Evolutionary conservation across 1,284 basidiomycete species (phyloP).

Genomic region (Cutaneotrichosporon daszewskae): DNA sequence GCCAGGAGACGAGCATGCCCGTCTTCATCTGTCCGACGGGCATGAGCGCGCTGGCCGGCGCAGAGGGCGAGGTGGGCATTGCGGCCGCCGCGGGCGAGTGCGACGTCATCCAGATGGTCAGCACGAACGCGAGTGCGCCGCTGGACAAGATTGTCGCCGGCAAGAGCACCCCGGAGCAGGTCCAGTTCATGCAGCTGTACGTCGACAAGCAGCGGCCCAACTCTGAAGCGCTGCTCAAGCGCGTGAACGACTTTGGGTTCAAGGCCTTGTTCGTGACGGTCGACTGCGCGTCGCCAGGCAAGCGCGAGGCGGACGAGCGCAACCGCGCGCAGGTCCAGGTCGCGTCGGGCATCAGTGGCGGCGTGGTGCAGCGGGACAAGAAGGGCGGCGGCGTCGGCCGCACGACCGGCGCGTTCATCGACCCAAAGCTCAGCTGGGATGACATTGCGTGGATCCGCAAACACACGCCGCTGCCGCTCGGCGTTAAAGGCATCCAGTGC

Average conservation of each 20-base stretch:
- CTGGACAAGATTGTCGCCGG: conserved; percentile 39
- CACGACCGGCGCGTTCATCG: conserved; percentile 46
- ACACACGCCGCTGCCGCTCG: conserved; percentile 42
- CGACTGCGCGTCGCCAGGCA: conserved; percentile 47
- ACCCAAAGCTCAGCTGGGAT: conserved; percentile 42
- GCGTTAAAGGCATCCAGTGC: conserved; percentile 47
- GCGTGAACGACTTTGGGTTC: conserved; percentile 37
- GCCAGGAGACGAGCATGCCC: conserved; percentile 36
- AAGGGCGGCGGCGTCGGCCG: conserved; percentile 48
- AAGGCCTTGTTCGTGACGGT: conserved; percentile 48
- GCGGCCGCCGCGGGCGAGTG: conserved; percentile 40
- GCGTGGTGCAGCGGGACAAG: conserved; percentile 40
- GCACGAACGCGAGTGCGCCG: conserved; percentile 45
- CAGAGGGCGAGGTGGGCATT: conserved; percentile 41
- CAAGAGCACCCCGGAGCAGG: conserved; percentile 24
- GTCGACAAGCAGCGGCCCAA: conserved; percentile 44
- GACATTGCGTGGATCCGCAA: conserved; percentile 44
- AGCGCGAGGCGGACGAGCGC: conserved; percentile 48
- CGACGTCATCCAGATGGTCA: conserved; percentile 46
- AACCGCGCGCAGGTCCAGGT: conserved; percentile 43
- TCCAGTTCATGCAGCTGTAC: conserved; percentile 49
- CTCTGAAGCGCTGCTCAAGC: conserved; percentile 36
- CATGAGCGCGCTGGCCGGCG: conserved; percentile 46
- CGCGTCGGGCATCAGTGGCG: conserved; percentile 41
- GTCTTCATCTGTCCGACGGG: conserved; percentile 48